Base-by-base conservation (phyloP, 257 asterid genomes). In the Eucommia ulmoides region DNA sequence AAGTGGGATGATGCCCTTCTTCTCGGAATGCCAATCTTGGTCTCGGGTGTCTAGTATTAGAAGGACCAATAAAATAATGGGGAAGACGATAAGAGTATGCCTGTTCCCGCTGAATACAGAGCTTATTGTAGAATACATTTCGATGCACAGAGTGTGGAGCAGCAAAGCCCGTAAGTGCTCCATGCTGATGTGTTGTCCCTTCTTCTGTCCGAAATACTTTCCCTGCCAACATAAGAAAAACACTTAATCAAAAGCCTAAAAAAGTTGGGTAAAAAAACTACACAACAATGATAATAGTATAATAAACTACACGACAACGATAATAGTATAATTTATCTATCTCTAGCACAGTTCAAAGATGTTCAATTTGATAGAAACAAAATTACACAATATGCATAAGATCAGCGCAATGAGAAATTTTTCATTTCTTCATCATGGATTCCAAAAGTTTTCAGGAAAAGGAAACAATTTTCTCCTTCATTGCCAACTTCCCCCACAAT, bases 181-280 rank as follows among this genome's bases (percentile, higher is more conserved):
- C 74, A 58, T 68, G 67, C 49, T 56, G 73, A 51, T 42, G 58
- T 63, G 41, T 60, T 38, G 62, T 41, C 63, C 45, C 58, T 70
- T 74, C 63, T 68, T 83, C 83, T 23, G 63, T 57, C 52, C 45
- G 74, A 50, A 29, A 48, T 55, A 62, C 24, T 41, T 55, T 69
- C 55, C 83, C 85, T 74, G 73, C 45, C 42, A 51, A 65, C 23
- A 51, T 19, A 55, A 60, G 54, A 8, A 67, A 45, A 63, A 15
- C 49, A 47, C 50, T 51, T 54, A 64, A 51, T 53, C 9, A 10
- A 45, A 50, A 52, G 50, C 48, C 50, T 35, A 49, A 52, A 58
- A 51, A 50, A 14, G 44, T 26, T 26, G 14, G 45, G 42, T 4
- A 19, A 49, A 22, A 33, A 33, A 22, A 2, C 23, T n/a, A 35